Evolutionary conservation across 176 grass and related monocot species (phyloP).

Genomic region (Zizania latifolia): DNA sequence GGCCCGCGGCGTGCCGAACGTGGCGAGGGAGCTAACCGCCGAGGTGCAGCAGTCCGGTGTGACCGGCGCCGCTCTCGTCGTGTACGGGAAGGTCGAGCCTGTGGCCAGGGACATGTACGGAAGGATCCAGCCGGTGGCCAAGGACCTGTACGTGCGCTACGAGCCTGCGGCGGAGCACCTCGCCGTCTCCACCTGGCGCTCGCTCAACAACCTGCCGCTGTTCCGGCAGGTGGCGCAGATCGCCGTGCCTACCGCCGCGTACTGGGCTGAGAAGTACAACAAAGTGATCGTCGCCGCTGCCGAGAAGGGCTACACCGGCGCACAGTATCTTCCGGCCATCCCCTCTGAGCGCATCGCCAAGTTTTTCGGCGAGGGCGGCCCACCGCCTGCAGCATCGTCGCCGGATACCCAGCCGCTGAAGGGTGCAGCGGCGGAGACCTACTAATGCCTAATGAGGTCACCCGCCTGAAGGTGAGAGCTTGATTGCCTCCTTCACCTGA

Average conservation of each 20-base stretch:
- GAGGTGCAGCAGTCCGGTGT: constrained; percentile 49
- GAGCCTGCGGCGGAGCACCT: constrained; percentile 69
- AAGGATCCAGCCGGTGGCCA: constrained; percentile 44
- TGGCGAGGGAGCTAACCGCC: constrained; percentile 36
- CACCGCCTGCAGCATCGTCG: background rate
- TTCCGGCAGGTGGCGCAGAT: constrained; percentile 67
- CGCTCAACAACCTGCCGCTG: constrained; percentile 66
- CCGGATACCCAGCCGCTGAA: background rate
- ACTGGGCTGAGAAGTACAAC: constrained; percentile 86
- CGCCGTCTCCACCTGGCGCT: constrained; percentile 63
- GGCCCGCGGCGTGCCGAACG: constrained; percentile 32
- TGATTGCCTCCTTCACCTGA: background rate
- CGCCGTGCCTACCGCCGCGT: constrained; percentile 50
- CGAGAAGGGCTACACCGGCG: background rate
- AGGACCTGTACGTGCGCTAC: constrained; percentile 50
- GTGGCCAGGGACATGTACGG: constrained; percentile 38
- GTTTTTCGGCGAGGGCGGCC: constrained; percentile 39
- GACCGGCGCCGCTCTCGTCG: constrained; percentile 14
- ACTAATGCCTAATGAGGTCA: background rate
- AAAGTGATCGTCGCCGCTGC: constrained; percentile 24
- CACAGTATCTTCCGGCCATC: constrained; percentile 49
- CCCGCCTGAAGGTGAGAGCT: background rate
- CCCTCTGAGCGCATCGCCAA: constrained; percentile 71
- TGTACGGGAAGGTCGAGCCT: constrained; percentile 38
- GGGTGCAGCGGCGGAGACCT: background rate